Evolutionary conservation across 208 protist genomes (phyloP), one percentile per base, ranked within the genome.

Genomic region (Trypanosoma melophagium): DNA sequence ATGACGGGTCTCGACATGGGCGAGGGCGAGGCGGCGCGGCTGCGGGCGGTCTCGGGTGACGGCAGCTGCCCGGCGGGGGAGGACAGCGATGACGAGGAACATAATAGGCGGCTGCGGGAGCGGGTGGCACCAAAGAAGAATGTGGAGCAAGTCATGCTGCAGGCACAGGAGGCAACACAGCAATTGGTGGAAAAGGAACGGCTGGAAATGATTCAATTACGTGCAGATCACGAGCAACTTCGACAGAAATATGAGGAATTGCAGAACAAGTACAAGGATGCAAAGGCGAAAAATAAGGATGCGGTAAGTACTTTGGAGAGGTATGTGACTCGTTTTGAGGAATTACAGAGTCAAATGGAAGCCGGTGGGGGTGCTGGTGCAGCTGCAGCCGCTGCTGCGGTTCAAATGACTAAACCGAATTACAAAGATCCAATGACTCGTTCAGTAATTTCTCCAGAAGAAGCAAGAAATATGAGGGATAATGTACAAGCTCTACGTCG

Each of bases 261-360:
- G 44, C 86, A 93, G 63, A 91, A 90, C 71, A 96, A 96, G 74
- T 96, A 93, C 80, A 96, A 94, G 73, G 91, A 96, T 57, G 91
- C 88, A 31, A 96, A 96, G 81, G 62, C 70, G 19, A 94, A 93
- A 77, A 96, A 94, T 71, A 94, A 83, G 74, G 81, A 89, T 58
- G 84, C 81, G 2, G 76, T 93, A 22, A 51, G 59, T 24, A 68
- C 76, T 31, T 72, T 96, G 19, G 77, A 94, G 55, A 55, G 83
- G 71, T 92, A 90, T 67, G 81, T 84, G 8, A 73, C 81, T 57
- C 82, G 79, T 12, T 74, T 92, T 21, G 87, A 93, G 41, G 25
- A 66, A 38, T 63, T 90, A n/a, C n/a, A n/a, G n/a, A n/a, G n/a
- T n/a, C n/a, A n/a, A n/a, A n/a, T n/a, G 0, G 79, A 90, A 68